Conservation (phyloP, 352 stramenopile species). For the Phytopythium oedochilum region DNA sequence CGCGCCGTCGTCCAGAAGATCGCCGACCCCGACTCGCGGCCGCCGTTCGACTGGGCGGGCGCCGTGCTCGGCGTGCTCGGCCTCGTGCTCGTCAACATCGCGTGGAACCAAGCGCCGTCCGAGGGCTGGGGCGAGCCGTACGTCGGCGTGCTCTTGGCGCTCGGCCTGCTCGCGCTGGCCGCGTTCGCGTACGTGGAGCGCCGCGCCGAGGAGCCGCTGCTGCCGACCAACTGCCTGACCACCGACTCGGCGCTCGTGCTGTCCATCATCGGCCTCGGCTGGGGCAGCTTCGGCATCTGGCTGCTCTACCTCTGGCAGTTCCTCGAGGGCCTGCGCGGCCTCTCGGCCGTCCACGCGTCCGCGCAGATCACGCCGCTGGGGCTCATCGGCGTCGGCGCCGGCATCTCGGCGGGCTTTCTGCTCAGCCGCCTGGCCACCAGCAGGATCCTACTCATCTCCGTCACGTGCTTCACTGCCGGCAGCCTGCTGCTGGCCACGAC, state of each 20-base stretch:
- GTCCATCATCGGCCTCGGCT: background rate
- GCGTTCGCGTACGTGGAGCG: constrained; percentile 3
- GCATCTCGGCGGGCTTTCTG: constrained; percentile 2
- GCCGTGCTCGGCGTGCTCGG: background rate
- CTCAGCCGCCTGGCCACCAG: constrained; percentile 2
- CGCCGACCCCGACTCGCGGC: background rate
- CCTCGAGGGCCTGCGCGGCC: constrained; percentile 2
- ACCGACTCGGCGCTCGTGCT: constrained; percentile 2
- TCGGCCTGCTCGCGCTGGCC: background rate
- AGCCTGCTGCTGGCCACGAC: background rate
- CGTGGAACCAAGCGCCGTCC: constrained; percentile 4
- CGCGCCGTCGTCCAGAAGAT: background rate
- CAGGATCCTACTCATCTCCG: constrained; percentile 1
- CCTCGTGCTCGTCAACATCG: constrained; percentile 4
- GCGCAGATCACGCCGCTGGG: background rate
- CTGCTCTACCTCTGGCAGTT: constrained; percentile 5
- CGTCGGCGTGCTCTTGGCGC: background rate
- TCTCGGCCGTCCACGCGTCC: background rate
- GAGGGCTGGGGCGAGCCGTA: constrained; percentile 2
- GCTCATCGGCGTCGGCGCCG: background rate
- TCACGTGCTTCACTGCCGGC: background rate
- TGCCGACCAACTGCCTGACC: constrained; percentile 1
- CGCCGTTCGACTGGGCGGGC: background rate
- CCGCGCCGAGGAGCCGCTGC: background rate
- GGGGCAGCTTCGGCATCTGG: constrained; percentile 4